Evolutionary conservation across 805 yeast genomes (phyloP).

Genomic region (Scheffersomyces spartinae): DNA sequence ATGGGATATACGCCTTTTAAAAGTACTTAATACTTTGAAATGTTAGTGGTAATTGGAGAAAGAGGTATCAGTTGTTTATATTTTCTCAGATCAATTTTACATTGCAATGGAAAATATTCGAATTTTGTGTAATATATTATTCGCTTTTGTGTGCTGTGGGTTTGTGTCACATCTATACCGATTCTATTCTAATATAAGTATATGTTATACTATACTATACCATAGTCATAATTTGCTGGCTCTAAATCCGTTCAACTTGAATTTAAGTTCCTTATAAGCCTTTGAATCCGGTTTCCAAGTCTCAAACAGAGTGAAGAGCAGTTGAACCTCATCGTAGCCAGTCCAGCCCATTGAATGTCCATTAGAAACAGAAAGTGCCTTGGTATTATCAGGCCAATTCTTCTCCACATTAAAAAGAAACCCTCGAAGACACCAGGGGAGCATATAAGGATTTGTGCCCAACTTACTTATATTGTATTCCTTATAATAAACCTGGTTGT

Average conservation of each 20-base stretch:
- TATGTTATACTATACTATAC: constrained; percentile 71
- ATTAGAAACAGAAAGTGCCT: constrained; percentile 16
- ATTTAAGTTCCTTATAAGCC: constrained; percentile 72
- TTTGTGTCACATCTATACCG: too few relatives aligned
- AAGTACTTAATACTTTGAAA: too few relatives aligned
- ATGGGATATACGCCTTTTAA: too few relatives aligned
- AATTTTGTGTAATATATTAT: too few relatives aligned
- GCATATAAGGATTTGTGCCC: constrained; percentile 69
- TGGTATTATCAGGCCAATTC: constrained; percentile 35
- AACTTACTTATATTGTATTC: constrained; percentile 53
- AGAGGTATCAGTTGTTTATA: too few relatives aligned
- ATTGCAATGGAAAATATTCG: too few relatives aligned
- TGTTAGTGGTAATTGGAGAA: too few relatives aligned
- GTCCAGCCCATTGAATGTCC: constrained; percentile 18
- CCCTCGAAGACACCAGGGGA: constrained; percentile 92
- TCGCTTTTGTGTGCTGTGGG: too few relatives aligned
- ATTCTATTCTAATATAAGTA: constrained; percentile 54
- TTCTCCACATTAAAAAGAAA: constrained; percentile 51
- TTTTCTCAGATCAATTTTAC: too few relatives aligned
- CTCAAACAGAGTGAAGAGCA: constrained; percentile 61
- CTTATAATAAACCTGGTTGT: constrained; percentile 24
- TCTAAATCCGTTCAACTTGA: constrained; percentile 49
- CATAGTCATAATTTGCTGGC: constrained; percentile 62
- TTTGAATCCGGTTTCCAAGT: constrained; percentile 83
- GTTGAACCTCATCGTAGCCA: constrained; percentile 43